Evolutionary conservation across 495 filamentous ascomycete genomes (phyloP).

Genomic region (Neurospora sp.): DNA sequence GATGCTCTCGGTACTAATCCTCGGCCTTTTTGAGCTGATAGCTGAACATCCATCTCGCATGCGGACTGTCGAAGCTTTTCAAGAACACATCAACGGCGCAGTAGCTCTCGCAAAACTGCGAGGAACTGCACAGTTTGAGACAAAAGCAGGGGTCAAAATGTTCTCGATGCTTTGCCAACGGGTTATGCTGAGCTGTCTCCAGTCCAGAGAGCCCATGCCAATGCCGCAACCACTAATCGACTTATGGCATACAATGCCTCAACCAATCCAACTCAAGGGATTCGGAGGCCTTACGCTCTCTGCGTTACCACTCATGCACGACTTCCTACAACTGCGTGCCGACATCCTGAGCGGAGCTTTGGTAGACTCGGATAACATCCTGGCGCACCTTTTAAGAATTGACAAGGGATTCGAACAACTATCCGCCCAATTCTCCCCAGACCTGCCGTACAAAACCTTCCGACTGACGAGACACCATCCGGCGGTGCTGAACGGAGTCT

Average conservation of each 20-base stretch:
- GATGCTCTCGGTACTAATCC: conserved; percentile 50
- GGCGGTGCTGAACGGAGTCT: conserved; percentile 37
- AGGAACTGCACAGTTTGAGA: conserved; percentile 46
- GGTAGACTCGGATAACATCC: conserved; percentile 32
- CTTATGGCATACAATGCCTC: conserved; percentile 25
- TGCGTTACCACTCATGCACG: conserved; percentile 20
- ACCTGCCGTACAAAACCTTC: conserved; percentile 24
- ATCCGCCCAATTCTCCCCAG: conserved; percentile 29
- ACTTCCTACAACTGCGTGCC: conserved; percentile 39
- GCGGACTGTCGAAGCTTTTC: conserved; percentile 42
- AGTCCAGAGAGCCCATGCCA: conserved; percentile 27
- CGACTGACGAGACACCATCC: conserved; percentile 25
- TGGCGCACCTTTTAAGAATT: conserved; percentile 37
- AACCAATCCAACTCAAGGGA: conserved; percentile 8
- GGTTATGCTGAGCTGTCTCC: conserved; percentile 32
- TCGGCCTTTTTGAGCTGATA: conserved; percentile 49
- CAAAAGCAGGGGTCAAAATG: conserved; percentile 42
- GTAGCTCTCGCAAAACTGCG: conserved; percentile 46
- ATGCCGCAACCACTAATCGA: conserved; percentile 28
- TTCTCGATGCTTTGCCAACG: conserved; percentile 46
- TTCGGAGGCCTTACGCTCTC: background rate
- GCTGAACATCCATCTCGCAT: conserved; percentile 34
- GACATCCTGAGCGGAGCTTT: conserved; percentile 24
- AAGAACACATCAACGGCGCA: conserved; percentile 50
- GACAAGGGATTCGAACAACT: conserved; percentile 42